phyloP scores from a whole-genome alignment of 164 flowering plant species.

The Cinnamomum chago region DNA sequence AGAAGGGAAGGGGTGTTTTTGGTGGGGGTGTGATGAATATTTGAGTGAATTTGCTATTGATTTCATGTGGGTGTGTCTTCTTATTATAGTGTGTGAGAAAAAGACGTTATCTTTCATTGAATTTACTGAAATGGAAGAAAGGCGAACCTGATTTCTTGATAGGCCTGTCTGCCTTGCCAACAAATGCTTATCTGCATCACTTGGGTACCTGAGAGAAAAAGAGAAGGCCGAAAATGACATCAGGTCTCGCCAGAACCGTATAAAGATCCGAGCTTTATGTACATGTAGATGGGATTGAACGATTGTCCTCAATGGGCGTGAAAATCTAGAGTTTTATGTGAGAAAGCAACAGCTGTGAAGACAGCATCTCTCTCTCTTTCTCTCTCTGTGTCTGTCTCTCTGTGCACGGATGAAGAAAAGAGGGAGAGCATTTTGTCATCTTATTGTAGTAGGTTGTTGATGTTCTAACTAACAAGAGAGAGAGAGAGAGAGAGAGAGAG shows the following conservation, averaged over 20 bases:
- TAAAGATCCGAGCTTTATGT: conserved; percentile 19
- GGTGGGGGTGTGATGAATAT: too few species aligned
- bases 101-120: neutral
- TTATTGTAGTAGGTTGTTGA: neutral
- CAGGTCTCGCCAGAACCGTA: conserved; percentile 12
- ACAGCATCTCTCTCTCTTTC: conserved; percentile 16
- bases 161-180: conserved; percentile 50
- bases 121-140: conserved; percentile 4
- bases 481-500: conserved; percentile 5
- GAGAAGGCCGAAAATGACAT: conserved; percentile 16
- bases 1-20: too few species aligned
- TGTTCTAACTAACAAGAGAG: conserved; percentile 8
- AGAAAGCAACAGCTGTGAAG: conserved; percentile 14
- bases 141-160: conserved; percentile 44
- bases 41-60: too few species aligned
- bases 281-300: conserved; percentile 23
- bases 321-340: conserved; percentile 34
- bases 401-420: neutral
- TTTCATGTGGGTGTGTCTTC: neutral
- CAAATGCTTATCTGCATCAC: conserved; percentile 52
- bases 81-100: too few species aligned
- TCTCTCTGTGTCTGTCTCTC: neutral
- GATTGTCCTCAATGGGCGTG: conserved; percentile 34
- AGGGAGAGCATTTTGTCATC: neutral
- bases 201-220: conserved; percentile 4